Evolutionary conservation across 2,329 filamentous ascomycete species (phyloP).

Genomic region (Claviceps digitariae): DNA sequence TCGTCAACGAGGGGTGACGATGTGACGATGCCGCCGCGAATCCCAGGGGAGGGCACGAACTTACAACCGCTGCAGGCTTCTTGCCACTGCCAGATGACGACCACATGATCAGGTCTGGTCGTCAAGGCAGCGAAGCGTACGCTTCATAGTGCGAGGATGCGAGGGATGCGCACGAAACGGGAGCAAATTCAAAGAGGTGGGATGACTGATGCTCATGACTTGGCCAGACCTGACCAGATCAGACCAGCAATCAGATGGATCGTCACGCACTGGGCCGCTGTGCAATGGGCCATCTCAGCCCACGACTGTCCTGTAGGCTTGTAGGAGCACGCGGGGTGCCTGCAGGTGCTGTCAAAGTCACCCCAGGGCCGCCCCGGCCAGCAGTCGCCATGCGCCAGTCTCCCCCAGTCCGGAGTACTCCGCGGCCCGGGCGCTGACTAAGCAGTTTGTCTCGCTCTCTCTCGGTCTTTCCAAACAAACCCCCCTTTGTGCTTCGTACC

Average conservation of each 20-base stretch:
- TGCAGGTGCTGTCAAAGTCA: too few relatives aligned
- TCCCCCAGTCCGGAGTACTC: not conserved
- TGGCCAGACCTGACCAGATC: too few relatives aligned
- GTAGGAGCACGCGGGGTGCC: too few relatives aligned
- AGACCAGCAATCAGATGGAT: too few relatives aligned
- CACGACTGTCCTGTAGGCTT: too few relatives aligned
- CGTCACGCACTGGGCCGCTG: too few relatives aligned
- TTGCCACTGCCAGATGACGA: conserved; percentile 52
- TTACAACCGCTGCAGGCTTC: conserved; percentile 60
- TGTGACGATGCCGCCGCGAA: not conserved
- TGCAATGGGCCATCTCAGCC: too few relatives aligned
- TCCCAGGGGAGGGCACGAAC: conserved; percentile 12
- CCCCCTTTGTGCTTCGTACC: not conserved
- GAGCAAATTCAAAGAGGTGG: not conserved
- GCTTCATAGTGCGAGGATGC: conserved; percentile 18
- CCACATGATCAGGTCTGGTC: conserved; percentile 38
- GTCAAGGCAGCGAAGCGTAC: conserved; percentile 11
- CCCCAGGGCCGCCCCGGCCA: too few relatives aligned
- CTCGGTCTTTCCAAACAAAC: not conserved
- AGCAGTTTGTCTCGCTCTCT: not conserved
- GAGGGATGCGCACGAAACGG: conserved; percentile 3
- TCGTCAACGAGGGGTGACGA: not conserved
- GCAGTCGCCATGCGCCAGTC: too few relatives aligned
- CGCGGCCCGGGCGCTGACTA: not conserved
- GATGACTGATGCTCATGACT: not conserved